Conservation (phyloP, 495 filamentous ascomycete genomes). For the Amniculicola lignicola region DNA sequence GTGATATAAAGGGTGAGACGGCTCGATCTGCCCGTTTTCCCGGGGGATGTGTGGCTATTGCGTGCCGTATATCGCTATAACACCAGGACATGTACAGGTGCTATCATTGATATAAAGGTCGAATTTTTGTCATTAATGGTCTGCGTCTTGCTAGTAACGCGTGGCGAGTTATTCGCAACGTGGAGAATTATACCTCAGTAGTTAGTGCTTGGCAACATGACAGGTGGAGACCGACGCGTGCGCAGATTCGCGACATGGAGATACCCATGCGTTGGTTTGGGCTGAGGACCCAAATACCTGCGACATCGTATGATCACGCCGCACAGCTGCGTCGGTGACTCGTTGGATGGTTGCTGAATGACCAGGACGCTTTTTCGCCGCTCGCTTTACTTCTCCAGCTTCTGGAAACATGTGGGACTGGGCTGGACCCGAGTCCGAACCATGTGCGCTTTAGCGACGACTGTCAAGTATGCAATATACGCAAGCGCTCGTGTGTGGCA, state of each 20-base stretch:
- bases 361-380: background rate
- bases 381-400: slow-evolving; percentile 12
- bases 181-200: background rate
- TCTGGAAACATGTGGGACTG: slow-evolving; percentile 22
- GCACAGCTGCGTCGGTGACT: no score
- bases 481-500: slow-evolving; percentile 21
- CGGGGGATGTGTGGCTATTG: slow-evolving; percentile 6
- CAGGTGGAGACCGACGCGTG: no score
- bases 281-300: no score
- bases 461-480: slow-evolving; percentile 22
- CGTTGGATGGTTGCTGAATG: no score
- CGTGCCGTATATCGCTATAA: slow-evolving; percentile 8
- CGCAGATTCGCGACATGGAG: no score
- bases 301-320: slow-evolving; percentile 19
- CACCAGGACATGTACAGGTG: slow-evolving; percentile 5
- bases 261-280: no score
- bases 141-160: background rate
- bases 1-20: slow-evolving; percentile 21
- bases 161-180: no score
- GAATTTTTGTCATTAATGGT: slow-evolving; percentile 4
- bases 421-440: slow-evolving; percentile 9
- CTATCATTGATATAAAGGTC: slow-evolving; percentile 12
- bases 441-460: slow-evolving; percentile 22
- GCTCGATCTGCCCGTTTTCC: slow-evolving; percentile 12
- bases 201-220: slow-evolving; percentile 3